Evolutionary conservation across 352 stramenopile species (phyloP), one percentile per base, ranked within the genome.

Genomic region (Globisporangium mamillatum): DNA sequence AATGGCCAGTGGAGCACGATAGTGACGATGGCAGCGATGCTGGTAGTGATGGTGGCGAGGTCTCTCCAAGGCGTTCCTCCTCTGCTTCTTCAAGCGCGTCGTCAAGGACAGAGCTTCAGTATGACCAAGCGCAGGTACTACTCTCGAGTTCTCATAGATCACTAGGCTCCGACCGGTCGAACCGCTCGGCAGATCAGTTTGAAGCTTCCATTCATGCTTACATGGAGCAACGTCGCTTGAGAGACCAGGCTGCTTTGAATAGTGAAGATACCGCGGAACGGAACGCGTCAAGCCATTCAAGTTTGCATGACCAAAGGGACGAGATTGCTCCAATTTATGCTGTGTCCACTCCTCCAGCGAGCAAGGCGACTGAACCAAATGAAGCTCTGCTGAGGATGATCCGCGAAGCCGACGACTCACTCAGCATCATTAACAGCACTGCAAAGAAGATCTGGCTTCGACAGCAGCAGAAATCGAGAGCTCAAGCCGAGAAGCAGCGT

Each of bases 381-480:
- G 73, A 74, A 54, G 67, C 56, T 22, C 72, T 93, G 2, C 55
- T 84, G 25, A 66, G 69, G 22, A 65, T 93, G 4, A 76, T 91
- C 22, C 66, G 74, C 32, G 81, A 88, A 46, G 79, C 78, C 2
- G 83, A 93, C 32, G 85, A 91, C 64, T 90, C 84, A n/a, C 75
- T 93, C 8, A 93, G 82, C 64, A 82, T 93, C 9, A 77, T 93
- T 53, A 75, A 91, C 24, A 68, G 78, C 32, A 70, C 74, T 29
- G 85, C 85, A 22, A 78, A 79, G 52, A 74, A 74, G 24, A n/a
- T 88, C 14, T 90, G 80, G 60, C 62, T 76, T 9, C 29, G 79
- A 8, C 72, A 91, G 60, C 82, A 90, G 55, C 69, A 85, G 25
- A 66, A 59, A 50, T 56, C 60, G 18, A 56, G 72, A 27, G 63